Evolutionary conservation across 2,329 filamentous ascomycete species (phyloP), one percentile per base, ranked within the genome.

Genomic region (Dendrostoma leiphaemia): DNA sequence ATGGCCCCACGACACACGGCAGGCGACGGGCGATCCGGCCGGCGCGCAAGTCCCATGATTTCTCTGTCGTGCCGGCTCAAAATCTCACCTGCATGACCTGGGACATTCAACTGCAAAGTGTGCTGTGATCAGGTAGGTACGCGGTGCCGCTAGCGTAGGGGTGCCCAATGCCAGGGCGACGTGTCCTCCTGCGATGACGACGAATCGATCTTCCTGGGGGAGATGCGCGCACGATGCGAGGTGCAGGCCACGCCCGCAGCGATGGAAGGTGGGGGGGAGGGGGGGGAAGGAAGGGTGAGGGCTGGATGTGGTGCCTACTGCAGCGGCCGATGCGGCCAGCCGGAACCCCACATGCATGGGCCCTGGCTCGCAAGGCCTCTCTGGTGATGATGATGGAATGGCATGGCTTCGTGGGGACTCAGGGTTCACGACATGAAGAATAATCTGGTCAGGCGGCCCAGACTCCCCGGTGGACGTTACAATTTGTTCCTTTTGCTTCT

Each of bases 151-250:
- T 51, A 51, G 31, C 35, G 40, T 37, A 51, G 48, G 41, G 48
- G 19, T 51, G 48, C 48, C 48, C 40, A 51, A 51, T 32, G 12
- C 34, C 28, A 15, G 24, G 12, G 26, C 34, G 34, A 46, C 44
- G 44, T 46, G 44, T 34, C 44, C 44, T 34, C 17, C 29, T 26
- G 37, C 12, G 24, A n/a, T 45, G 15, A n/a, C 3, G 24, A 45
- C 26, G 15, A 23, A 17, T 34, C 12, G 26, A 28, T n/a, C n/a
- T n/a, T n/a, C n/a, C n/a, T n/a, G n/a, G n/a, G n/a, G n/a, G n/a
- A n/a, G n/a, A n/a, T n/a, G n/a, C n/a, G n/a, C n/a, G n/a, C n/a
- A n/a, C n/a, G n/a, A n/a, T n/a, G n/a, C n/a, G n/a, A n/a, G n/a
- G n/a, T n/a, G n/a, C n/a, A n/a, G n/a, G n/a, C n/a, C n/a, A n/a